Percentiles rank a stretch among this genome's conserved stretches.
Evolutionary conservation across 257 asterid genomes (phyloP).

Genomic region (Solanum medicagineum): DNA sequence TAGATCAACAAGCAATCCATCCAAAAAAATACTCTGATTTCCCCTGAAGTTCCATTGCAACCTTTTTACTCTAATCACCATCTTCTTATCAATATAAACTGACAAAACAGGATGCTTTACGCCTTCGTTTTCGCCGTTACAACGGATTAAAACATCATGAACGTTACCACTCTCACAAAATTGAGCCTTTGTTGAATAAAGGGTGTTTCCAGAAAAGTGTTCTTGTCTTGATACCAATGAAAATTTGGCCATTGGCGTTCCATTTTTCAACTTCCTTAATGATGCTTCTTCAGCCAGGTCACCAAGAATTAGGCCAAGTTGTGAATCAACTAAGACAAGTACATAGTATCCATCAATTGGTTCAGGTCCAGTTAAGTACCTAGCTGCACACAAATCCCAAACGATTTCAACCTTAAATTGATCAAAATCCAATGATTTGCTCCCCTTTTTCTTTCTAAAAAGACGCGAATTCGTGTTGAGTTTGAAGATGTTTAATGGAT

Average conservation of each 20-base stretch:
- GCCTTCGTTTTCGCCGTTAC: constrained; percentile 52
- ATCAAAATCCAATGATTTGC: constrained; percentile 30
- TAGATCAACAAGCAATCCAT: constrained; percentile 71
- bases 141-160: constrained; percentile 61
- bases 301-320: constrained; percentile 41
- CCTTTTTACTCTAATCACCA: constrained; percentile 68
- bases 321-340: constrained; percentile 41
- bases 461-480: constrained; percentile 49
- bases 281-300: constrained; percentile 36
- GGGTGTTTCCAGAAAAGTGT: constrained; percentile 55
- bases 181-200: constrained; percentile 55
- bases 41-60: constrained; percentile 95
- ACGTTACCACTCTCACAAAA: constrained; percentile 41
- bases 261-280: constrained; percentile 14
- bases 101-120: constrained; percentile 48
- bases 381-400: constrained; percentile 71
- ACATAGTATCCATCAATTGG: constrained; percentile 56
- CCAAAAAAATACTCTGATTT: constrained; percentile 76
- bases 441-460: constrained; percentile 57
- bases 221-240: constrained; percentile 54
- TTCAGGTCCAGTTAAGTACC: constrained; percentile 58
- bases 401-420: constrained; percentile 25
- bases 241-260: constrained; percentile 26
- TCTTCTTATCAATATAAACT: constrained; percentile 60
- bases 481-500: constrained; percentile 27